Conservation (phyloP, 2,329 filamentous ascomycete species). For the Aotearoamyces nothofagi region DNA sequence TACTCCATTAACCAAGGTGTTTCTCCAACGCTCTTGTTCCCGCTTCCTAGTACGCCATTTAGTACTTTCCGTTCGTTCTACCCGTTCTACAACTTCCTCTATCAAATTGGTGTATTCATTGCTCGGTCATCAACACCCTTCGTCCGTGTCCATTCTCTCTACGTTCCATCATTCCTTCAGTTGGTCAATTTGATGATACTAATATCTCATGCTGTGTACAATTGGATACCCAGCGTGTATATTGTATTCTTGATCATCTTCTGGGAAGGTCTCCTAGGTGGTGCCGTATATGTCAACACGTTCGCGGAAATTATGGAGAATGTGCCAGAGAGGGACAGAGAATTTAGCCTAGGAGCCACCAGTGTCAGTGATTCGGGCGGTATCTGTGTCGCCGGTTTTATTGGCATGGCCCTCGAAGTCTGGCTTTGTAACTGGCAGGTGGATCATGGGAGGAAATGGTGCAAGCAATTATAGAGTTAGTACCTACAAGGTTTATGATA, state of each 20-base stretch:
- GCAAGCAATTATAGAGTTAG: constrained; percentile 23
- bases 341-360: constrained; percentile 82
- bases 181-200: constrained; percentile 62
- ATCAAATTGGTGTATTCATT: constrained; percentile 89
- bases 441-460: constrained; percentile 61
- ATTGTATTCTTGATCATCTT: constrained; percentile 76
- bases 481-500: too few relatives aligned
- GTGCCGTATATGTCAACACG: constrained; percentile 87
- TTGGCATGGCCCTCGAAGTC: constrained; percentile 73
- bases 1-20: constrained; percentile 98
- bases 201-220: constrained; percentile 58
- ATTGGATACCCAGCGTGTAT: constrained; percentile 75
- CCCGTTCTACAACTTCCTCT: constrained; percentile 85
- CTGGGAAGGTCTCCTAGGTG: constrained; percentile 88
- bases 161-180: constrained; percentile 71
- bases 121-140: constrained; percentile 86
- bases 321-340: constrained; percentile 60
- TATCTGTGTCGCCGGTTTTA: constrained; percentile 74
- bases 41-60: constrained; percentile 63
- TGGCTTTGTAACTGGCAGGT: constrained; percentile 77
- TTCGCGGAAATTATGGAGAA: constrained; percentile 89
- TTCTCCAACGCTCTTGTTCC: constrained; percentile 77
- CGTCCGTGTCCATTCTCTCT: constrained; percentile 65
- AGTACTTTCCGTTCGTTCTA: constrained; percentile 75
- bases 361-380: constrained; percentile 86